These are phyloP conservation scores for Candida vaughaniae DNA, from an alignment of 805 yeast species.

Conservation along the genomic window DNA sequence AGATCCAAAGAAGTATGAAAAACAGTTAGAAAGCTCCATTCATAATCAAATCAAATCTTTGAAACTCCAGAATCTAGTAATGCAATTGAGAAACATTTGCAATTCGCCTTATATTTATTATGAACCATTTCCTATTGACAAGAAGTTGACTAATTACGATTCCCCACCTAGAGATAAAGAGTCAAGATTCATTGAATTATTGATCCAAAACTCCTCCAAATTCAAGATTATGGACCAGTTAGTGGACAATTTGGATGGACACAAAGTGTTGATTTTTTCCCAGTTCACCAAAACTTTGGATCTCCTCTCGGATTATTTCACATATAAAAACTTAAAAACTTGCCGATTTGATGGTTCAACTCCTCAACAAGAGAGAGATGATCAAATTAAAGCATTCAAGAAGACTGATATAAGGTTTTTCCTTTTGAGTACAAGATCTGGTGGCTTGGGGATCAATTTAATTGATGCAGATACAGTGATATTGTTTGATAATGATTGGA, in stretches of 20 bases:
- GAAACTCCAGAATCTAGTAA: conserved; percentile 60
- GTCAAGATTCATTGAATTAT: conserved; percentile 24
- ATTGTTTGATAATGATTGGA: conserved; percentile 92
- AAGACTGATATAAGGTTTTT: conserved; percentile 45
- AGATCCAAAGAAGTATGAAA: conserved; percentile 1
- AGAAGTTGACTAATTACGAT: conserved; percentile 16
- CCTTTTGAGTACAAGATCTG: conserved; percentile 86
- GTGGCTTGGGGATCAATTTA: conserved; percentile 89
- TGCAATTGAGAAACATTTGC: conserved; percentile 84
- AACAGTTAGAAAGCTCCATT: conserved; percentile 5
- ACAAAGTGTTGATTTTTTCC: conserved; percentile 78
- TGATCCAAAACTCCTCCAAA: conserved; percentile 67
- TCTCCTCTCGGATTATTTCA: conserved; percentile 72
- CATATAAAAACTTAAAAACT: conserved; percentile 40
- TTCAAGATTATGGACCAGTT: conserved; percentile 67
- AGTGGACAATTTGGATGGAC: conserved; percentile 51
- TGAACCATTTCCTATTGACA: conserved; percentile 63
- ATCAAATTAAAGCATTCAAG: conserved; percentile 55
- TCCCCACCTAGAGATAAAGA: conserved; percentile 17
- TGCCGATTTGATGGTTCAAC: conserved; percentile 79
- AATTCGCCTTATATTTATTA: conserved; percentile 83
- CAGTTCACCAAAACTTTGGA: conserved; percentile 88
- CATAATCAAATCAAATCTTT: conserved; percentile 6
- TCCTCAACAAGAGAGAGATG: conserved; percentile 62
- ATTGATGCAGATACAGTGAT: conserved; percentile 88